These are phyloP conservation scores for Wolfiporia cocos DNA, from an alignment of 1,284 basidiomycete genomes.

Conservation along the genomic window DNA sequence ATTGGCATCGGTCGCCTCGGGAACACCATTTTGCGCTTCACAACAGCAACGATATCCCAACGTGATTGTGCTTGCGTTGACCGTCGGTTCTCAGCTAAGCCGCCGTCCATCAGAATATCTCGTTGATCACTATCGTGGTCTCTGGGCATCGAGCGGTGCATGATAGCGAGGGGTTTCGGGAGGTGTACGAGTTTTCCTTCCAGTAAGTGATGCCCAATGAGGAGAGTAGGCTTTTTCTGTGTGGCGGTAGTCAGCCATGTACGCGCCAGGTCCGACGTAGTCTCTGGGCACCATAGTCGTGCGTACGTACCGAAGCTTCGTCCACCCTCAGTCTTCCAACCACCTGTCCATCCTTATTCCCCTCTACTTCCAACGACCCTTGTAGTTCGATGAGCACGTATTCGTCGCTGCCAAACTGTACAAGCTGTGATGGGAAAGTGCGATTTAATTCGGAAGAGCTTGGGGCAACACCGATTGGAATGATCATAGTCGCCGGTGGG, in stretches of 20 bases:
- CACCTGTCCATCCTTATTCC: constrained; percentile 48
- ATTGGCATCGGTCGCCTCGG: constrained; percentile 73
- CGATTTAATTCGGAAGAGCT: constrained; percentile 23
- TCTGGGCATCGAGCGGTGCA: constrained; percentile 31
- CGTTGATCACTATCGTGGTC: no score
- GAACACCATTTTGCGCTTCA: constrained; percentile 76
- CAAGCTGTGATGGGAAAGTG: constrained; percentile 52
- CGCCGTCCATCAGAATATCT: constrained; percentile 19
- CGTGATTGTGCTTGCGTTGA: constrained; percentile 8
- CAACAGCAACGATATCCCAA: constrained; percentile 53
- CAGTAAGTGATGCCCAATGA: constrained; percentile 83
- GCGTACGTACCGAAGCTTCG: constrained; percentile 17
- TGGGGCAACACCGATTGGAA: constrained; percentile 19
- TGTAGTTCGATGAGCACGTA: constrained; percentile 73
- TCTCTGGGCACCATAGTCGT: not conserved
- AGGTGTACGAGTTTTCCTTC: constrained; percentile 82
- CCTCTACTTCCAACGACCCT: constrained; percentile 62
- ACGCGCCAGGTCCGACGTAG: not conserved
- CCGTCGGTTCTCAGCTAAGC: constrained; percentile 25
- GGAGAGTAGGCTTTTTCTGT: constrained; percentile 73
- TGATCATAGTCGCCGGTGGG: constrained; percentile 17
- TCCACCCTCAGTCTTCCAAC: constrained; percentile 56
- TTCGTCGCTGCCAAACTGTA: constrained; percentile 62
- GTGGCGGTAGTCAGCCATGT: not conserved
- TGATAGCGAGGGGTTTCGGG: constrained; percentile 72